Conservation (phyloP, 1,139 yeast species). For the Lodderomyces oxycetoniae region DNA sequence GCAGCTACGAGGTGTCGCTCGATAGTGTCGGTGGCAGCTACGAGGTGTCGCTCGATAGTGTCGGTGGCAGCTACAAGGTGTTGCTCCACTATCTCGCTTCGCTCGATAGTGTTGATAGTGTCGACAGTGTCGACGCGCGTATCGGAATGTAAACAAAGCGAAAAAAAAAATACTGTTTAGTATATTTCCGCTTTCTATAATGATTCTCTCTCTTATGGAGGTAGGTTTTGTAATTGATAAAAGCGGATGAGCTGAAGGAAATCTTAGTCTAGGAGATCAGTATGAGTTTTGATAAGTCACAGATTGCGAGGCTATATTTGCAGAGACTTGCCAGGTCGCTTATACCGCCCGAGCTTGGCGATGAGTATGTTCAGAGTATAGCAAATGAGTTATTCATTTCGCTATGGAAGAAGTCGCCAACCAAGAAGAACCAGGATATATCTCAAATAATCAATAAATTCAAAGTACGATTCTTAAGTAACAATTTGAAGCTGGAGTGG, state of each 20-base stretch:
- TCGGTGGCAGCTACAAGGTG: no score
- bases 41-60: no score
- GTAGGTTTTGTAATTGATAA: no score
- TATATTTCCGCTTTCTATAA: background rate
- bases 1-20: no score
- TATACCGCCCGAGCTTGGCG: conserved; percentile 38
- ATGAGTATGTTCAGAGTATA: conserved; percentile 34
- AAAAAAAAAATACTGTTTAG: background rate
- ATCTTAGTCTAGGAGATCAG: no score
- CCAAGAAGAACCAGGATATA: conserved; percentile 12
- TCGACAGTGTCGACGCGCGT: no score
- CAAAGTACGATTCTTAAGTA: conserved; percentile 25
- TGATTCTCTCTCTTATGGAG: background rate
- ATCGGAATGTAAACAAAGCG: background rate
- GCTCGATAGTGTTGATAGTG: no score
- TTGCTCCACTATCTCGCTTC: no score
- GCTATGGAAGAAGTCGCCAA: conserved; percentile 11
- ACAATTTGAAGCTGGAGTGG: conserved; percentile 29
- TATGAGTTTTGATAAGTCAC: conserved; percentile 31
- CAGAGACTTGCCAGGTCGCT: conserved; percentile 36
- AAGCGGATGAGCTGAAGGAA: no score
- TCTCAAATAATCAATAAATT: conserved; percentile 20
- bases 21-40: no score
- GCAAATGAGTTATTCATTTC: conserved; percentile 25
- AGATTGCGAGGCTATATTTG: conserved; percentile 32